A percentile compares a stretch with the other conserved stretches of the same genome.
phyloP scores from a whole-genome alignment of 768 basidiomycete species.

The Zangia roseola region DNA sequence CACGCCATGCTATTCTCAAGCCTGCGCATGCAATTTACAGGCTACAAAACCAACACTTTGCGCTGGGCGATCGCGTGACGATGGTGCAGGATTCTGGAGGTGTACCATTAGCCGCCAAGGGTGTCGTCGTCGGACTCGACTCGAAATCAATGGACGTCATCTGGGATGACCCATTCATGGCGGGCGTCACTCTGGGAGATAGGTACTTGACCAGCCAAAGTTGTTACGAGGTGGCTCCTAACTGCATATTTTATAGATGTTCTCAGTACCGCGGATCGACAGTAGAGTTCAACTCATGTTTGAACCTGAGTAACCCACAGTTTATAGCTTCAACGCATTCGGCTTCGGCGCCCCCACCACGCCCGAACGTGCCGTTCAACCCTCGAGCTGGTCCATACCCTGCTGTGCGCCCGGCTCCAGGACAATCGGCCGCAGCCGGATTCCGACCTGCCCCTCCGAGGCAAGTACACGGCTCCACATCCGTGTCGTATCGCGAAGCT shows the following conservation, averaged over 20 bases:
- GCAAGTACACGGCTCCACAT: background rate
- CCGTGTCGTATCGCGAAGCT: background rate
- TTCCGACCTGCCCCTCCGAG: conserved; percentile 56
- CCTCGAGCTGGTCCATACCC: conserved; percentile 70
- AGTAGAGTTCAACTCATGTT: conserved; percentile 81
- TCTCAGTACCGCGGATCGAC: conserved; percentile 90
- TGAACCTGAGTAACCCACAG: conserved; percentile 86
- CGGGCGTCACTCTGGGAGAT: conserved; percentile 82
- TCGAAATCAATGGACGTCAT: conserved; percentile 89
- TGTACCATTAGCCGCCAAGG: conserved; percentile 88
- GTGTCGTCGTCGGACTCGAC: conserved; percentile 89
- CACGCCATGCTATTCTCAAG: conserved; percentile 89
- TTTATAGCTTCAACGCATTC: conserved; percentile 77
- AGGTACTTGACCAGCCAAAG: conserved; percentile 44
- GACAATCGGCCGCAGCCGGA: conserved; percentile 56
- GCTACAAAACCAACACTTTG: conserved; percentile 84
- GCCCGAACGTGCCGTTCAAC: conserved; percentile 54
- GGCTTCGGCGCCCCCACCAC: conserved; percentile 47
- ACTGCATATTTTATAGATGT: conserved; percentile 50
- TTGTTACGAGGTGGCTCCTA: background rate
- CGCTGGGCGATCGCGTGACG: conserved; percentile 88
- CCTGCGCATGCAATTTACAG: conserved; percentile 88
- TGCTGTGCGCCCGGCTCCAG: conserved; percentile 51
- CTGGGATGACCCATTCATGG: conserved; percentile 96
- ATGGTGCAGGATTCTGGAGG: conserved; percentile 96